These are phyloP conservation scores for Poronia punctata DNA, from an alignment of 495 filamentous ascomycete species.

Conservation along the genomic window DNA sequence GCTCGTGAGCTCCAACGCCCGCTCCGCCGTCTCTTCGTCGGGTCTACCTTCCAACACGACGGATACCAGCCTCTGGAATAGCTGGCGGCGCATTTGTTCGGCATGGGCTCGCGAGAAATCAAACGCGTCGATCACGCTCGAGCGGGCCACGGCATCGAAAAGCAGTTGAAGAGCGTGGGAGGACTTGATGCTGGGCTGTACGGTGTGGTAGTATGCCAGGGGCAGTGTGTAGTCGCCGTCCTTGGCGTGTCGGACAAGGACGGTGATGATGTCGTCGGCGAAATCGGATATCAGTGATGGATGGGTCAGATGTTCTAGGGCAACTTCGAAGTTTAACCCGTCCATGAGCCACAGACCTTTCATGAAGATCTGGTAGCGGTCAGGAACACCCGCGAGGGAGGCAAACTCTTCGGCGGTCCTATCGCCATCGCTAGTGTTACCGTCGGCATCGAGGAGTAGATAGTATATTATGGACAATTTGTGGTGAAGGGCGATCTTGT, in stretches of 20 bases:
- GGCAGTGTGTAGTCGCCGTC: conserved; percentile 57
- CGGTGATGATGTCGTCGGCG: conserved; percentile 68
- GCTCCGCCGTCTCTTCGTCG: conserved; percentile 41
- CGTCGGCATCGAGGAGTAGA: conserved; percentile 65
- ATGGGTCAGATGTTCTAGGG: conserved; percentile 64
- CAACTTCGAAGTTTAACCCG: conserved; percentile 58
- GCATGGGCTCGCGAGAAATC: conserved; percentile 62
- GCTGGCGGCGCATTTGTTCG: conserved; percentile 48
- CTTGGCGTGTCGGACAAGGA: conserved; percentile 55
- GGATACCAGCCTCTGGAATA: conserved; percentile 61
- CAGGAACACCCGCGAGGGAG: conserved; percentile 42
- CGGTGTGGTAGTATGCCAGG: conserved; percentile 70
- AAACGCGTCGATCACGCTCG: conserved; percentile 64
- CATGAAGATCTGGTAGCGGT: conserved; percentile 67
- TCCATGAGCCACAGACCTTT: conserved; percentile 79
- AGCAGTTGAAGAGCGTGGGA: conserved; percentile 53
- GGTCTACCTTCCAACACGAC: conserved; percentile 47
- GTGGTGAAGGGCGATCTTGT: conserved; percentile 56
- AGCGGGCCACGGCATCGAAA: conserved; percentile 59
- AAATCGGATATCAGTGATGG: conserved; percentile 73
- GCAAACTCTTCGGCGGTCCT: conserved; percentile 51
- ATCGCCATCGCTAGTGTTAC: conserved; percentile 31
- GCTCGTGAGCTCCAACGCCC: conserved; percentile 62
- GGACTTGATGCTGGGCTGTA: conserved; percentile 56
- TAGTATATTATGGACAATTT: conserved; percentile 77